Percentiles rank a stretch among this genome's conserved stretches.
Conservation (phyloP, 345 rosid species). For the Eucalyptus virginea region DNA sequence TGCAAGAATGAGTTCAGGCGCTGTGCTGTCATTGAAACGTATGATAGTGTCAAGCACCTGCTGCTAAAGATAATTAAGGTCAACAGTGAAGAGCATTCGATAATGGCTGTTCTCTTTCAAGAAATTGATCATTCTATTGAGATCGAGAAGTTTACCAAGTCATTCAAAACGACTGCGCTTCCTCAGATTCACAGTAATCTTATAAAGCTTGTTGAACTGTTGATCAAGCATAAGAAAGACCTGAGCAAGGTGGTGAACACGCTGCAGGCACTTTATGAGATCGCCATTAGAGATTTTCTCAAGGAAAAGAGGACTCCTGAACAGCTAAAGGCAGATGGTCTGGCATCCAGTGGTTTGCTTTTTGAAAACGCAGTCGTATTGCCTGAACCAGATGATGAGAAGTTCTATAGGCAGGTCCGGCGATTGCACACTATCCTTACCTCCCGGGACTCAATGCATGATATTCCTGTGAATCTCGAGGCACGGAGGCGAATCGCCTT, state of each 20-base stretch:
- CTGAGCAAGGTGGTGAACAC: slow-evolving; percentile 60
- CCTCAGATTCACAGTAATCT: slow-evolving; percentile 61
- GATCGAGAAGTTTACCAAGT: slow-evolving; percentile 68
- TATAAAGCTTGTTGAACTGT: slow-evolving; percentile 56
- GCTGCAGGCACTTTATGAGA: slow-evolving; percentile 87
- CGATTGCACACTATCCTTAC: slow-evolving; percentile 82
- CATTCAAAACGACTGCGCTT: slow-evolving; percentile 58
- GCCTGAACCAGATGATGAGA: slow-evolving; percentile 59
- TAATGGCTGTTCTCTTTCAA: slow-evolving; percentile 67
- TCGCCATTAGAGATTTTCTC: slow-evolving; percentile 69
- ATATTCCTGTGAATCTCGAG: slow-evolving; percentile 75
- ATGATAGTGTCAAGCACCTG: slow-evolving; percentile 71
- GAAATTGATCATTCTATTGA: slow-evolving; percentile 61
- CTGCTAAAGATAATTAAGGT: slow-evolving; percentile 56
- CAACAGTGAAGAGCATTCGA: slow-evolving; percentile 75
- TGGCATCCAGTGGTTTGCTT: slow-evolving; percentile 67
- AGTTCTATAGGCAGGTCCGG: slow-evolving; percentile 78
- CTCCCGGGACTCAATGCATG: slow-evolving; percentile 88
- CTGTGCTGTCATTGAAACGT: slow-evolving; percentile 85
- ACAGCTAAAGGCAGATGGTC: slow-evolving; percentile 52
- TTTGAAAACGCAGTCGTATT: slow-evolving; percentile 71
- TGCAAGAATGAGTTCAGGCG: slow-evolving; percentile 89
- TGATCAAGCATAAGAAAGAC: slow-evolving; percentile 47
- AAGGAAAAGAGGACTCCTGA: slow-evolving; percentile 51
- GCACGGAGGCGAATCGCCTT: slow-evolving; percentile 94